Evolutionary conservation across 306 rosid genomes (phyloP), one percentile per base, ranked within the genome.

Genomic region (Oxytropis ochrocephala): DNA sequence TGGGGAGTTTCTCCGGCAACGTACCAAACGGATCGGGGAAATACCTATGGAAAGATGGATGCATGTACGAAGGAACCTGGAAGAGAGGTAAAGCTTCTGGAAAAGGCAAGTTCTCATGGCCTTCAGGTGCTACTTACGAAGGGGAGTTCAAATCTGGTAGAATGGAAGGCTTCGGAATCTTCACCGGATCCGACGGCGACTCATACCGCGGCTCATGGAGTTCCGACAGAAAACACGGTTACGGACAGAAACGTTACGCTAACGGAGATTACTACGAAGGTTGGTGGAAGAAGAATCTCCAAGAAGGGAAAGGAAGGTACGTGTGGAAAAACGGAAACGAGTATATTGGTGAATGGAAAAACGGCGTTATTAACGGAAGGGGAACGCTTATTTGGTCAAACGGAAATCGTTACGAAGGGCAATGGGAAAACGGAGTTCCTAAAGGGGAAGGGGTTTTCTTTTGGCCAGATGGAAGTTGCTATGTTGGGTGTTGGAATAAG

Each of bases 21-120:
- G 81, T 64, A 24, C 99, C 97, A 0, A 78, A 85, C 75, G 97
- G 99, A 79, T 95, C 93, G 21, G 97, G 99, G 0, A 95, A 91
- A 73, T 95, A 95, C 42, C 50, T 87, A 29, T 95, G 99, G 99
- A 79, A 70, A 0, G 99, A 95, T 78, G 97, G 99, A 4, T 95
- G 97, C 75, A 85, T 91, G 95, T 91, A 95, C 77, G 96, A 87
- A 36, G 99, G 99, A 0, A 96, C 87, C 21, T 95, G 99, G 99
- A 85, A 86, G 65, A 74, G 81, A 42, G 99, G 99, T 0, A 95
- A 95, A 36, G 97, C 96, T 51, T 89, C 91, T 1, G 97, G 96
- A 0, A 95, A 86, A 30, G 99, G 99, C 0, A 91, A 79, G 33
- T 89, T 95, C 83, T 95, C 97, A 0, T 95, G 97, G 99, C 96